Conservation (phyloP, 495 filamentous ascomycete species). For the Glutinoglossum americanum region DNA sequence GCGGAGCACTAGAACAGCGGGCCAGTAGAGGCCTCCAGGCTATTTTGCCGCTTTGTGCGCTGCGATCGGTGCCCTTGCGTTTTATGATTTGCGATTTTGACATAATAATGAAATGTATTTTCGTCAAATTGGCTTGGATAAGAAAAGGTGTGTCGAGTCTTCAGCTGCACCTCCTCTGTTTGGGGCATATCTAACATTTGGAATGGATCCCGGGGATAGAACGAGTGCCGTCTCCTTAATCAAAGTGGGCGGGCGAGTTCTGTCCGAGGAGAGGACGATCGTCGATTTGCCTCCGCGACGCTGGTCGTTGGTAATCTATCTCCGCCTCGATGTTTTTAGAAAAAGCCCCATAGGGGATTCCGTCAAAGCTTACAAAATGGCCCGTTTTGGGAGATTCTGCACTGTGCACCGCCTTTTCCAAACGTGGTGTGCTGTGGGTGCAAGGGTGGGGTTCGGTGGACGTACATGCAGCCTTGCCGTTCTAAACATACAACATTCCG, state of each 20-base stretch:
- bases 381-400: background rate
- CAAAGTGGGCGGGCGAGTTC: background rate
- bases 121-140: background rate
- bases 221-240: background rate
- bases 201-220: background rate
- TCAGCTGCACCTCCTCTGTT: background rate
- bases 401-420: background rate
- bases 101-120: too few species aligned
- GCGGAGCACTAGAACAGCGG: background rate
- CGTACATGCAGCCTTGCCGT: slow-evolving; percentile 1
- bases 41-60: too few species aligned
- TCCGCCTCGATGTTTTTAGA: background rate
- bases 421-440: background rate
- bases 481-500: background rate
- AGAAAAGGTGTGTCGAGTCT: background rate
- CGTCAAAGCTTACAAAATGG: background rate
- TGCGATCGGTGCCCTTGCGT: too few species aligned
- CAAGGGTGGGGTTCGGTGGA: background rate
- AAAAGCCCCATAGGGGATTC: background rate
- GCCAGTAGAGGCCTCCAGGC: too few species aligned
- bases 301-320: background rate
- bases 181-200: background rate
- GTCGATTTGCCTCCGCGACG: background rate
- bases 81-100: too few species aligned
- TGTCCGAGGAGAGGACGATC: background rate